These are phyloP conservation scores for Termitomyces sp. DNA, from an alignment of 768 basidiomycete species.

Conservation along the genomic window DNA sequence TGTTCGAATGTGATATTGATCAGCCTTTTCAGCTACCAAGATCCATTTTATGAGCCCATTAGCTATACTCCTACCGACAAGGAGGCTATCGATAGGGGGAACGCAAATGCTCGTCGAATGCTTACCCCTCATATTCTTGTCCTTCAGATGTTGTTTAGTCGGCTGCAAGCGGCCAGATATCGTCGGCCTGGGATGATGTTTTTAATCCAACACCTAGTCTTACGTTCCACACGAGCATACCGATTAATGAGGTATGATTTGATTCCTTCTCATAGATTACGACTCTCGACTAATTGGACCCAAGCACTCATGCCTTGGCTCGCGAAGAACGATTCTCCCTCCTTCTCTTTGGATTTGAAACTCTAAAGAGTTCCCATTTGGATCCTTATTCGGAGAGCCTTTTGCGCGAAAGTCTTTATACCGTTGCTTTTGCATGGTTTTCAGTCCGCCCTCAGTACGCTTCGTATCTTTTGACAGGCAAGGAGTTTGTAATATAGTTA, in stretches of 20 bases:
- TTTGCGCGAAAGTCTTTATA: conserved; percentile 72
- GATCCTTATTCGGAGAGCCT: conserved; percentile 77
- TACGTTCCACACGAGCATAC: conserved; percentile 71
- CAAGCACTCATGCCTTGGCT: conserved; percentile 86
- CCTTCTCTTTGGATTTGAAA: conserved; percentile 89
- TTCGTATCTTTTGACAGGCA: not conserved
- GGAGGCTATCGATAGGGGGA: conserved; percentile 69
- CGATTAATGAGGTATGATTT: conserved; percentile 71
- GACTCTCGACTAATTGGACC: conserved; percentile 1
- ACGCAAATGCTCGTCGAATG: conserved; percentile 63
- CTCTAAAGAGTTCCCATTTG: conserved; percentile 80
- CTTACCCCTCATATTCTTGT: conserved; percentile 81
- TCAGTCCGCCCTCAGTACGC: conserved; percentile 85
- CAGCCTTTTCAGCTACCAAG: conserved; percentile 56
- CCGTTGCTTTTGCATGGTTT: conserved; percentile 88
- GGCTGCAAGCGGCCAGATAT: conserved; percentile 91
- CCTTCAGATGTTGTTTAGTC: conserved; percentile 83
- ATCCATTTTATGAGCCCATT: conserved; percentile 84
- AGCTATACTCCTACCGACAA: conserved; percentile 90
- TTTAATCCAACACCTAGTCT: conserved; percentile 76
- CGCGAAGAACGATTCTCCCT: conserved; percentile 89
- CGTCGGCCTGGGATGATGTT: conserved; percentile 79
- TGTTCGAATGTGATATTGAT: not conserved
- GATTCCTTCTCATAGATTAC: not conserved
- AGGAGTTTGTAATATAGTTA: conserved; percentile 1